Evolutionary conservation across 2,329 filamentous ascomycete species (phyloP).

Genomic region (Epichloe glyceriae): DNA sequence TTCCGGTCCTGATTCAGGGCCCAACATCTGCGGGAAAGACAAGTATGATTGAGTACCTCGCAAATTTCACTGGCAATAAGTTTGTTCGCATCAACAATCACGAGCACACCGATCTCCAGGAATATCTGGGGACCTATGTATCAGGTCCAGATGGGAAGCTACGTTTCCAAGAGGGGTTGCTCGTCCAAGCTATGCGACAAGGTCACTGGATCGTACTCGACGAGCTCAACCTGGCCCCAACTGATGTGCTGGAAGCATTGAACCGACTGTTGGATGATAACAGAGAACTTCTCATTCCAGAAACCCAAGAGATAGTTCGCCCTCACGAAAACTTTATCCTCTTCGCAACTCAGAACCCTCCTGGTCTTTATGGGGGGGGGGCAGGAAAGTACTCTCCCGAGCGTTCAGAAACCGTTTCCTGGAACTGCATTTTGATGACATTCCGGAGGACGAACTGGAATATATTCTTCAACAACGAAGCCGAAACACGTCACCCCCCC

Average conservation of each 20-base stretch:
- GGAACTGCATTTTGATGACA: conserved; percentile 95
- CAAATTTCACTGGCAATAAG: conserved; percentile 91
- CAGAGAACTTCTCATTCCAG: conserved; percentile 84
- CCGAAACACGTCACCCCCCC: conserved; percentile 74
- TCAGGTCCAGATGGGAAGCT: conserved; percentile 76
- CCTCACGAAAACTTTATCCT: conserved; percentile 95
- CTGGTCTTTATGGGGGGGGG: conserved; percentile 93
- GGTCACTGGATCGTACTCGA: conserved; percentile 98
- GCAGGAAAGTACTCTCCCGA: conserved; percentile 80
- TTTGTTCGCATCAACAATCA: conserved; percentile 99
- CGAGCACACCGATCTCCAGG: conserved; percentile 94
- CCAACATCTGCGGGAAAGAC: conserved; percentile 97
- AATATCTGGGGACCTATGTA: conserved; percentile 91
- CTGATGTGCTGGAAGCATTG: conserved; percentile 89
- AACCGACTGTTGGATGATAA: conserved; percentile 96
- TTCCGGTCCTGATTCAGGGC: conserved; percentile 89
- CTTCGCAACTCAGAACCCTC: conserved; percentile 94
- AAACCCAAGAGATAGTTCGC: conserved; percentile 86
- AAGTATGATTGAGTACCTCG: conserved; percentile 97
- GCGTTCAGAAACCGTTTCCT: conserved; percentile 96
- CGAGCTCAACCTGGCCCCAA: conserved; percentile 91
- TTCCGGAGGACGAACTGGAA: conserved; percentile 86
- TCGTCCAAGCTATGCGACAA: conserved; percentile 83
- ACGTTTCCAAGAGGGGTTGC: conserved; percentile 80
- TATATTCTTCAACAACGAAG: conserved; percentile 82